Base-by-base conservation (phyloP, 805 yeast genomes). In the Suhomyces sp. region DNA sequence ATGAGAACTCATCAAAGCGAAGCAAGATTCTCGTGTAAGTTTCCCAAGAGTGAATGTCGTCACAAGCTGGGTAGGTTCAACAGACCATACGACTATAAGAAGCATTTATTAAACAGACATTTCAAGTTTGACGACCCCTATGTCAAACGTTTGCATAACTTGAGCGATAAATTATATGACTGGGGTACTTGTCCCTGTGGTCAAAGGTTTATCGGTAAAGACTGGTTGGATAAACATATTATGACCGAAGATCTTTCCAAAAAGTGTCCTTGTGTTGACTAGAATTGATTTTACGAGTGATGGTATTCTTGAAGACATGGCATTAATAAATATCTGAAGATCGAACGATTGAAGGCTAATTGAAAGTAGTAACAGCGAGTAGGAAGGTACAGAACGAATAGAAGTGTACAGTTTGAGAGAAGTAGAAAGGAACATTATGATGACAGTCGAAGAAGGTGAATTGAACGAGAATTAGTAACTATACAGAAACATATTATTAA, bases 11-110 rank as follows among this genome's bases (percentile, higher is more conserved):
- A 80, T 54, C 78, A 77, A 48, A 56, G 63, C 8, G 73, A 69
- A 12, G 68, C 81, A 5, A 58, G 84, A 23, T 80, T 80, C 51
- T 66, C 56, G 22, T 80, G 87, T 51, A 65, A 74, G 12, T 79
- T 69, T 46, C 84, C 84, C 6, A 62, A 70, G 31, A 59, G 59
- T n/a, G 56, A 58, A 28, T 80, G 86, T 50, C 57, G 69, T 3
- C 85, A 79, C 51, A 77, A 72, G 47, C 67, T 79, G 10, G 80
- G 83, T 19, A 74, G 65, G 47, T 80, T 80, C 60, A 80, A 80
- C 56, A 62, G 87, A 31, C 83, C 82, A 5, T 80, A 80, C 52
- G 87, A 80, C 52, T 78, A 65, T 63, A 80, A 80, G 50, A 80
- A 80, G 49, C 87, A 80, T 50, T 54, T 80, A 35, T 57, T 80